Percentiles rank a stretch among this genome's conserved stretches.
phyloP scores from a whole-genome alignment of 1,139 yeast species.

The Suhomyces bribrorum region DNA sequence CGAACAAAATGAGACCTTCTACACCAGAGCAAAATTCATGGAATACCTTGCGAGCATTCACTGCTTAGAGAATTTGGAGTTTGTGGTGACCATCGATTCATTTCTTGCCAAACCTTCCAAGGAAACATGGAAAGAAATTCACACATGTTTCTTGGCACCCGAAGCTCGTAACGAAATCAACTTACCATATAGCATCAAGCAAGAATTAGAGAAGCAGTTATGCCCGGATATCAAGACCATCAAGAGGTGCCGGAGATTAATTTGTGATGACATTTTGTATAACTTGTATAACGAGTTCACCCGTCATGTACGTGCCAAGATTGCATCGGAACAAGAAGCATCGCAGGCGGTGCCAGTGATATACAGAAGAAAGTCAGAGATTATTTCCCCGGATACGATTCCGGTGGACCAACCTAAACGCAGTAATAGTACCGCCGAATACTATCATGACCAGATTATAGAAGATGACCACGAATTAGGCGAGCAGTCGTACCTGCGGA shows the following conservation, averaged over 20 bases:
- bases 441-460: conserved; percentile 4
- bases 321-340: conserved; percentile 7
- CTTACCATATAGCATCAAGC: conserved; percentile 27
- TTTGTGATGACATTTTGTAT: conserved; percentile 33
- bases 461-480: conserved; percentile 5
- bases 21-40: conserved; percentile 22
- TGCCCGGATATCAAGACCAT: conserved; percentile 17
- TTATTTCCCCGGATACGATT: conserved; percentile 13
- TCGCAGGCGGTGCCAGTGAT: conserved; percentile 10
- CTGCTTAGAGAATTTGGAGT: conserved; percentile 41
- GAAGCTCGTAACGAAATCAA: conserved; percentile 39
- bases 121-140: conserved; percentile 29
- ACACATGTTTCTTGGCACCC: conserved; percentile 26
- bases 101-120: conserved; percentile 19
- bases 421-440: conserved; percentile 6
- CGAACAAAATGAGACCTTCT: conserved; percentile 6
- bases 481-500: conserved; percentile 10
- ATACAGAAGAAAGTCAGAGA: conserved; percentile 14
- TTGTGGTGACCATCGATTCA: conserved; percentile 31
- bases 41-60: conserved; percentile 31
- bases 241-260: conserved; percentile 24
- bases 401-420: conserved; percentile 4
- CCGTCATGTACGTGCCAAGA: conserved; percentile 9
- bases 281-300: conserved; percentile 39
- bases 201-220: conserved; percentile 13